These are phyloP conservation scores for Gossypium australe DNA, from an alignment of 345 rosid species.

Conservation along the genomic window DNA sequence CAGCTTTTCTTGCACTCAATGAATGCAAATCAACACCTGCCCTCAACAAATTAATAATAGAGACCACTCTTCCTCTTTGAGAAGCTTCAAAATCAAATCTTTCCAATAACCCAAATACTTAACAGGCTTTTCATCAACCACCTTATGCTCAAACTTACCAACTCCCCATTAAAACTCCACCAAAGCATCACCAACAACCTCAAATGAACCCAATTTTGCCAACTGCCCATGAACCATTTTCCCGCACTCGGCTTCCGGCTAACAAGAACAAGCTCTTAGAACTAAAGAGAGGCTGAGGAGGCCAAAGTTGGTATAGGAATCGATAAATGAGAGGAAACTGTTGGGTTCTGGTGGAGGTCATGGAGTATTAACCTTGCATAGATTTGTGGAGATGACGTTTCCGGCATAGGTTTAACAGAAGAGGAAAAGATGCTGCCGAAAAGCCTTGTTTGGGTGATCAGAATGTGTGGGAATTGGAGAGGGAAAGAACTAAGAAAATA, in stretches of 20 bases:
- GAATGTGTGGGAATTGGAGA: slow-evolving; percentile 20
- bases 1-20: slow-evolving; percentile 21
- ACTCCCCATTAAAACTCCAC: slow-evolving; percentile 16
- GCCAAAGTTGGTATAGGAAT: slow-evolving; percentile 31
- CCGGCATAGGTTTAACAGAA: slow-evolving; percentile 30
- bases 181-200: slow-evolving; percentile 22
- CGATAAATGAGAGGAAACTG: slow-evolving; percentile 30
- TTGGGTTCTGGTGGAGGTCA: slow-evolving; percentile 37
- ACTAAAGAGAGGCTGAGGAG: slow-evolving; percentile 23
- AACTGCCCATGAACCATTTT: slow-evolving; percentile 30
- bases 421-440: slow-evolving; percentile 20
- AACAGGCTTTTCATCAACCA: slow-evolving; percentile 13
- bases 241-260: slow-evolving; percentile 21
- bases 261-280: slow-evolving; percentile 28
- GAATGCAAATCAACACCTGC: slow-evolving; percentile 27
- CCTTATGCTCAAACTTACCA: slow-evolving; percentile 11
- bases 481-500: not conserved
- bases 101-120: slow-evolving; percentile 19
- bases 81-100: slow-evolving; percentile 19
- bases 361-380: slow-evolving; percentile 40
- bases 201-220: slow-evolving; percentile 34
- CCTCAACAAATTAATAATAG: slow-evolving; percentile 30
- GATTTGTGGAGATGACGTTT: slow-evolving; percentile 32
- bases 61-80: slow-evolving; percentile 13
- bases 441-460: slow-evolving; percentile 17